These are phyloP conservation scores for Zymoseptoria ardabiliae DNA, from an alignment of 2,329 filamentous ascomycete genomes.

Conservation along the genomic window DNA sequence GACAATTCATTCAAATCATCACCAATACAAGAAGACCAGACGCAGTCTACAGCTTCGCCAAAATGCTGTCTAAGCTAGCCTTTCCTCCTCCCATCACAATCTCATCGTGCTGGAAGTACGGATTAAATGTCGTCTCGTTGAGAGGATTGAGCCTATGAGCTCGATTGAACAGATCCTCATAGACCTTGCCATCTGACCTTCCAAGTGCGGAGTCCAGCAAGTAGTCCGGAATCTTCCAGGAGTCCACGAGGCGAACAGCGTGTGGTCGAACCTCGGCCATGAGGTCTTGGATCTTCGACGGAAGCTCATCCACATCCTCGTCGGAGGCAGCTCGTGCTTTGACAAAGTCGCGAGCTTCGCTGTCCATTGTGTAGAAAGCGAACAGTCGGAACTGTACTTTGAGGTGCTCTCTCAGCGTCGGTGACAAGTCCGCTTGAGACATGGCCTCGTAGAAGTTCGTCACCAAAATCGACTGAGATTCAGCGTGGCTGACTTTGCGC, in stretches of 20 bases:
- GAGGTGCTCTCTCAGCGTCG: slow-evolving; percentile 29
- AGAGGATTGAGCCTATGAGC: slow-evolving; percentile 47
- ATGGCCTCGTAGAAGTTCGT: slow-evolving; percentile 40
- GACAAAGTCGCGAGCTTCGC: slow-evolving; percentile 39
- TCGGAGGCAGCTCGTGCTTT: slow-evolving; percentile 37
- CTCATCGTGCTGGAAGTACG: slow-evolving; percentile 43
- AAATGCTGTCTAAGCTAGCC: slow-evolving; percentile 21
- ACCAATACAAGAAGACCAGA: neutral
- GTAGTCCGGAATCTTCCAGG: slow-evolving; percentile 48
- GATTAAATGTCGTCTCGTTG: slow-evolving; percentile 45
- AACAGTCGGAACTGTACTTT: slow-evolving; percentile 42
- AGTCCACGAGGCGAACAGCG: slow-evolving; percentile 46
- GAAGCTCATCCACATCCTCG: slow-evolving; percentile 36
- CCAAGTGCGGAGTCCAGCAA: slow-evolving; percentile 47
- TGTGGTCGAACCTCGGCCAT: slow-evolving; percentile 45
- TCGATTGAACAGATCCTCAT: slow-evolving; percentile 46
- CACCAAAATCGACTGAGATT: slow-evolving; percentile 45
- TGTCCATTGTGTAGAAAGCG: slow-evolving; percentile 42
- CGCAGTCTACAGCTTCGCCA: slow-evolving; percentile 25
- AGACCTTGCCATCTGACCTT: slow-evolving; percentile 46
- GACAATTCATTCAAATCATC: neutral
- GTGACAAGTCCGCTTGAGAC: slow-evolving; percentile 20
- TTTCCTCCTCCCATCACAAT: slow-evolving; percentile 40
- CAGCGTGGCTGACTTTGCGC: slow-evolving; percentile 37
- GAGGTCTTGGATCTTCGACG: slow-evolving; percentile 36